Evolutionary conservation across 192 early-diverging fungal genomes (phyloP).

Genomic region (Gryganskiella cystojenkinii): DNA sequence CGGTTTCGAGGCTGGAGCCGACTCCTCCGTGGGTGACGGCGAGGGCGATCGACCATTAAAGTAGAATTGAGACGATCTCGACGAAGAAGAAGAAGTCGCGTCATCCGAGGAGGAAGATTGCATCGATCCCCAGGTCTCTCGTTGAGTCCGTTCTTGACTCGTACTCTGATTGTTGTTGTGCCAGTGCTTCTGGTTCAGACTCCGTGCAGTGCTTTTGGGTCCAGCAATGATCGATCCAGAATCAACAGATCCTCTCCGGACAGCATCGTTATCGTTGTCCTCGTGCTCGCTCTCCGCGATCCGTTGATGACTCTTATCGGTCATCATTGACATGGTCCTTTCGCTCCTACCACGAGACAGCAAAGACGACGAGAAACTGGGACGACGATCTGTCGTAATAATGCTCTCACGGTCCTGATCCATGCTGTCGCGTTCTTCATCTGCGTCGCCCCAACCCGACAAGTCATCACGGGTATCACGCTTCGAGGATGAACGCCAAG

Average conservation of each 20-base stretch:
- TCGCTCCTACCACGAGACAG: conserved; percentile 9
- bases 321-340: conserved; percentile 30
- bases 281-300: not conserved
- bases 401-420: not conserved
- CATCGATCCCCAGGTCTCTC: no score
- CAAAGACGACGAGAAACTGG: not conserved
- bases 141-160: no score
- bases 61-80: conserved; percentile 46
- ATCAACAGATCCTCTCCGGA: conserved; percentile 6
- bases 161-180: not conserved
- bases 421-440: conserved; percentile 4
- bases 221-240: not conserved
- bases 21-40: conserved; percentile 41
- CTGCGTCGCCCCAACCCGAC: conserved; percentile 38
- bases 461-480: conserved; percentile 47
- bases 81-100: conserved; percentile 24
- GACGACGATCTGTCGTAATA: not conserved
- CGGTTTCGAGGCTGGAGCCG: conserved; percentile 3
- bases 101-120: conserved; percentile 36
- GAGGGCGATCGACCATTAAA: conserved; percentile 47
- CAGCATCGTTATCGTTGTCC: not conserved
- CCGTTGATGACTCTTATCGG: conserved; percentile 13
- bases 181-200: conserved; percentile 22
- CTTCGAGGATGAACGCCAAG: conserved; percentile 35
- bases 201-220: not conserved